Conservation (phyloP, 768 basidiomycete genomes). For the Trametes gibbosa region DNA sequence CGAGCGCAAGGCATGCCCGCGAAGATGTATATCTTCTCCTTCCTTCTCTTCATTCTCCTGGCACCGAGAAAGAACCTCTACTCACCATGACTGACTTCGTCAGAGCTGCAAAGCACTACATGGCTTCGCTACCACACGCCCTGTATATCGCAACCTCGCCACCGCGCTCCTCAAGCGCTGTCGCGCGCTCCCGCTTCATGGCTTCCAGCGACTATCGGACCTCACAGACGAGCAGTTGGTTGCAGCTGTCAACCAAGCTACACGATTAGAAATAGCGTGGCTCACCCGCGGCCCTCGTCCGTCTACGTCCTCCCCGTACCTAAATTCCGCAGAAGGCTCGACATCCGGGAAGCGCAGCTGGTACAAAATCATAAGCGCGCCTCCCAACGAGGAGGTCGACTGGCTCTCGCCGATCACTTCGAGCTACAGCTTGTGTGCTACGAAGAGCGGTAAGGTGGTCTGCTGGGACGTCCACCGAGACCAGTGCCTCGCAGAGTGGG, state of each 20-base stretch:
- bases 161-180: constrained; percentile 60
- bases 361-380: constrained; percentile 69
- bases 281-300: constrained; percentile 55
- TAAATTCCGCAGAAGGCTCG: constrained; percentile 18
- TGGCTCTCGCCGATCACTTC: constrained; percentile 78
- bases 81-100: neutral
- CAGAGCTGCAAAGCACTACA: constrained; percentile 58
- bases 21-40: too few relatives aligned
- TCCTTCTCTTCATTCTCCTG: too few relatives aligned
- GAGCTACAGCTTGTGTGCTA: constrained; percentile 73
- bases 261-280: constrained; percentile 63
- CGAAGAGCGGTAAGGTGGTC: constrained; percentile 71
- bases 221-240: constrained; percentile 61
- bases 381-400: constrained; percentile 67
- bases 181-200: constrained; percentile 64
- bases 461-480: constrained; percentile 74
- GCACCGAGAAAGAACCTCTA: neutral
- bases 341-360: constrained; percentile 32
- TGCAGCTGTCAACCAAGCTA: constrained; percentile 60
- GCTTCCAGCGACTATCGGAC: constrained; percentile 67
- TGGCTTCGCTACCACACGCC: constrained; percentile 59
- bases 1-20: neutral
- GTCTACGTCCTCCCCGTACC: constrained; percentile 32
- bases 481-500: constrained; percentile 64
- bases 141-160: constrained; percentile 67